Conservation (phyloP, 2,329 filamentous ascomycete genomes). For the Fusarium buxicola region DNA sequence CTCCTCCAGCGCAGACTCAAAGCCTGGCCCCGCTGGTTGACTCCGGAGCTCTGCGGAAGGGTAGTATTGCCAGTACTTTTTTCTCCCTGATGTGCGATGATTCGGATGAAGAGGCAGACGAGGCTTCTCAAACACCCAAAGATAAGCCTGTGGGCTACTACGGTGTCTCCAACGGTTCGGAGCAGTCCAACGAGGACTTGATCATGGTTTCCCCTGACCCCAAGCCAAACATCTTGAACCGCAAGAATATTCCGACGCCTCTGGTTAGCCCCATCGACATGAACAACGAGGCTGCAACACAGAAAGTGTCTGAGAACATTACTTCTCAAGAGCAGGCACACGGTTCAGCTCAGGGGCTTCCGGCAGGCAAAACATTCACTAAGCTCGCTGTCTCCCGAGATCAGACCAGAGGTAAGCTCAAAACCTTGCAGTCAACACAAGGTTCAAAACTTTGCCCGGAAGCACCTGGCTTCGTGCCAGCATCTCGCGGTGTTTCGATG, state of each 20-base stretch:
- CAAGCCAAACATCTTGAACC: background rate
- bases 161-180: background rate
- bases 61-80: slow-evolving; percentile 36
- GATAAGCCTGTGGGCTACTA: background rate
- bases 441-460: slow-evolving; percentile 31
- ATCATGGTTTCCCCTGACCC: slow-evolving; percentile 11
- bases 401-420: slow-evolving; percentile 24
- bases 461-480: slow-evolving; percentile 31
- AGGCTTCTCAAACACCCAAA: background rate
- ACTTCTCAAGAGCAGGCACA: background rate
- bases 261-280: background rate
- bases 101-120: slow-evolving; percentile 7
- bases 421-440: background rate
- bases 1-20: background rate
- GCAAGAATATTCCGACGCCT: slow-evolving; percentile 3
- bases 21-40: background rate
- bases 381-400: background rate
- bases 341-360: background rate
- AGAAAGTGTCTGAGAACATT: background rate
- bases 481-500: background rate
- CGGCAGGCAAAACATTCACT: background rate
- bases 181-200: slow-evolving; percentile 19
- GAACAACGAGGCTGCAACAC: background rate
- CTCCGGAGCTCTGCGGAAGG: background rate
- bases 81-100: slow-evolving; percentile 28